Base-by-base conservation (phyloP, 2,329 filamentous ascomycete species). In the Monosporascus sp. region DNA sequence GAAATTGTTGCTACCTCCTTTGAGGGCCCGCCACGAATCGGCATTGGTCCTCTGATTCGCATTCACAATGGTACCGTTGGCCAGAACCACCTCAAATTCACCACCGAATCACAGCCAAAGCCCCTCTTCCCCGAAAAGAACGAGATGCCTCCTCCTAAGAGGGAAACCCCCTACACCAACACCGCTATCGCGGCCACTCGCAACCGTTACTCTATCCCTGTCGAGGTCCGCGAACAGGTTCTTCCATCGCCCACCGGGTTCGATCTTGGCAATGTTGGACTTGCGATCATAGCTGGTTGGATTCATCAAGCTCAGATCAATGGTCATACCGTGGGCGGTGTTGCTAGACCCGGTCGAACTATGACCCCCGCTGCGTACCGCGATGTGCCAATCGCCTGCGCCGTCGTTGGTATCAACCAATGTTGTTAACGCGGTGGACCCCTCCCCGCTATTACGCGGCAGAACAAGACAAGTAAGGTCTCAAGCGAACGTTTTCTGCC, bases 351-450 rank as follows among this genome's bases (percentile, higher is more conserved):
- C 72, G 0, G 71, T 70, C 2, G 69, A 66, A 38, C 71, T 70
- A 62, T 81, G 78, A 0, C 78, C 78, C 27, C 77, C 78, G 54
- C 76, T 74, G 39, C 74, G 72, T n/a, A 77, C 68, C 2, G 78
- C 76, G 51, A 81, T 77, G 36, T 64, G 60, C 62, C 66, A 69
- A 47, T 67, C 56, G 0, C 61, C 59, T 0, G 60, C 57, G 17
- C 60, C 61, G 11, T 56, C 53, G 6, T 60, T 57, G 22, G 53
- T 51, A 11, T 57, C 51, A 24, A 60, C 52, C 18, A 60, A 42
- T 1, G 55, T 41, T 17, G 51, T 62, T 45, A 64, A 50, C 1
- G 59, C 56, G 8, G 53, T 55, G 18, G 59, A 56, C 20, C 63
- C 61, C 42, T 64, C 62, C 4, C 59, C 34, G 38, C 47, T 57